Conservation (phyloP, 2,329 filamentous ascomycete species). For the Dactylella cylindrospora region DNA sequence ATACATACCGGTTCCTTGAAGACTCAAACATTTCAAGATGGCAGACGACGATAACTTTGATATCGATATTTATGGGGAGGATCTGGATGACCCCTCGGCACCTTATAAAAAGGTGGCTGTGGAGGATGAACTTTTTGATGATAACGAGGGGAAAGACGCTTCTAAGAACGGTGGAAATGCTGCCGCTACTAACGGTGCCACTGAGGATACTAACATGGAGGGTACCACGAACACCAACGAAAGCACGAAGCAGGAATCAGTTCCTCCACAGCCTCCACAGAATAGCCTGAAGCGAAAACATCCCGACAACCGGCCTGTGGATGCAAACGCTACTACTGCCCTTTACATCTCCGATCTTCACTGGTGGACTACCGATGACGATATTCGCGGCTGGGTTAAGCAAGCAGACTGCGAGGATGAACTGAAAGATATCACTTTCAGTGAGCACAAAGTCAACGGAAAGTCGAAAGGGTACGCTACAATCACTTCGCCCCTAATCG, state of each 20-base stretch:
- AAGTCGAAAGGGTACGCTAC: conserved; percentile 87
- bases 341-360: conserved; percentile 85
- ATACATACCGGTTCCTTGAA: conserved; percentile 22
- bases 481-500: background rate
- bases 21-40: conserved; percentile 54
- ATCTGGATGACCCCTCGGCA: conserved; percentile 51
- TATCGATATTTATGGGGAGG: conserved; percentile 70
- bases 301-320: conserved; percentile 59
- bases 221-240: conserved; percentile 47
- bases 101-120: conserved; percentile 51
- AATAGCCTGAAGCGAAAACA: conserved; percentile 65
- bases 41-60: conserved; percentile 68
- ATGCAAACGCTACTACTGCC: conserved; percentile 66
- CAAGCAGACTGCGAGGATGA: conserved; percentile 79
- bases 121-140: conserved; percentile 52
- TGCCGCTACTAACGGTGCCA: conserved; percentile 34
- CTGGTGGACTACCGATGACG: conserved; percentile 97
- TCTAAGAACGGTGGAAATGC: conserved; percentile 27
- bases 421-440: conserved; percentile 90
- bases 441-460: conserved; percentile 97
- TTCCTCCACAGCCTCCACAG: conserved; percentile 55
- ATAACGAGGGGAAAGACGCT: conserved; percentile 38
- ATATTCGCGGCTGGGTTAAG: conserved; percentile 82
- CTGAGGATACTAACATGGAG: conserved; percentile 49
- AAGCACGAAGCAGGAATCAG: conserved; percentile 44